Conservation (phyloP, 2,329 filamentous ascomycete species). For the Sarocladium oryzae region DNA sequence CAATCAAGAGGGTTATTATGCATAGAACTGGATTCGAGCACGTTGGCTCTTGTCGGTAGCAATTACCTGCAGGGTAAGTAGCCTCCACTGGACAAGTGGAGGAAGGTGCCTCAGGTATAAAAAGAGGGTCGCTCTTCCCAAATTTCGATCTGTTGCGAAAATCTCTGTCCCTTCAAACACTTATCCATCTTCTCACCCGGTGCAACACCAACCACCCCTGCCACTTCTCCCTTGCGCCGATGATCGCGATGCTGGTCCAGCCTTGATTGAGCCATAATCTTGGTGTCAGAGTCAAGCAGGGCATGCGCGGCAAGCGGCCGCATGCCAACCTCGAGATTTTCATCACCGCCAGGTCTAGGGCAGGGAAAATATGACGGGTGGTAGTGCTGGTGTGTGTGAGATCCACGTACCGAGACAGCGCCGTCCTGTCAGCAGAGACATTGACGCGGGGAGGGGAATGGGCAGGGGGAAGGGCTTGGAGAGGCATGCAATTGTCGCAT, state of each 20-base stretch:
- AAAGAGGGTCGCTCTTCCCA: neutral
- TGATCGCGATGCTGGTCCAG: neutral
- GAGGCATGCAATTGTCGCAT: slow-evolving; percentile 5
- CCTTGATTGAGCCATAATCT: neutral
- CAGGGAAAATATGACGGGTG: neutral
- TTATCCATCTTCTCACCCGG: neutral
- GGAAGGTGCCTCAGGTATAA: too few relatives aligned
- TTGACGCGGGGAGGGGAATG: neutral
- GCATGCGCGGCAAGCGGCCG: neutral
- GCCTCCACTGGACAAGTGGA: too few relatives aligned
- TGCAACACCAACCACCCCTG: neutral
- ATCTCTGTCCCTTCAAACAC: neutral
- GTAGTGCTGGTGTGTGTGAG: neutral
- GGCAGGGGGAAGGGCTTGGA: neutral
- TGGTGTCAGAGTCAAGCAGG: neutral
- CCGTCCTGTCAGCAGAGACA: slow-evolving; percentile 1
- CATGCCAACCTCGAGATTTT: slow-evolving; percentile 1
- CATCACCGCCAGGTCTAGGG: neutral
- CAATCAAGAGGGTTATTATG: too few relatives aligned
- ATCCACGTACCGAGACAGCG: slow-evolving; percentile 1
- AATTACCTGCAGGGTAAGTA: too few relatives aligned
- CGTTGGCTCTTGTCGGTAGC: too few relatives aligned
- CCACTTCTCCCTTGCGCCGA: neutral
- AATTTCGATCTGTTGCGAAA: neutral
- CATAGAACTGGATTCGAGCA: too few relatives aligned